Evolutionary conservation across 164 flowering plant genomes (phyloP).

Genomic region (Malania oleifera): DNA sequence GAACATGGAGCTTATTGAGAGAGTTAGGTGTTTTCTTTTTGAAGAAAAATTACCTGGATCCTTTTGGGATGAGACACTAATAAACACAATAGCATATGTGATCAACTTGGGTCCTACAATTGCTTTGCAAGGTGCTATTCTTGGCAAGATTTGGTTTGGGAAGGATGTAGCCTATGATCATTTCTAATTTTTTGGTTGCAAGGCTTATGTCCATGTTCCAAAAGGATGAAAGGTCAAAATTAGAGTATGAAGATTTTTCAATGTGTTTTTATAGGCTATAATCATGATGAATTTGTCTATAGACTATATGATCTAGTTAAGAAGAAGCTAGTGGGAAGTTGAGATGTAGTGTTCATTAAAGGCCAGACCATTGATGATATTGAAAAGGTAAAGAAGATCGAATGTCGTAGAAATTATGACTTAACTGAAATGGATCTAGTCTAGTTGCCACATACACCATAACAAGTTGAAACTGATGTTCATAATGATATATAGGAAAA

Average conservation of each 20-base stretch:
- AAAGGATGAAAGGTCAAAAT: not conserved
- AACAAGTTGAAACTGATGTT: too few relatives aligned
- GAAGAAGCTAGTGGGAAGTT: not conserved
- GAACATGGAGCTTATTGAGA: not conserved
- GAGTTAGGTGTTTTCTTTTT: not conserved
- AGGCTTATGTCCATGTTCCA: not conserved
- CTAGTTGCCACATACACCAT: too few relatives aligned
- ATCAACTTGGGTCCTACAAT: not conserved
- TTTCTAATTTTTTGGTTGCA: conserved; percentile 1
- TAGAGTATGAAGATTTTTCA: not conserved
- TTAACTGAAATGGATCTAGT: not conserved
- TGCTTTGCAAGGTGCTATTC: not conserved
- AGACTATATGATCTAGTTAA: not conserved
- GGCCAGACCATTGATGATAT: not conserved
- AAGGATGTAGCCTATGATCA: not conserved
- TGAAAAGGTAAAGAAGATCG: not conserved
- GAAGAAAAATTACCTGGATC: not conserved
- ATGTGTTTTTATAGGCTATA: too few relatives aligned
- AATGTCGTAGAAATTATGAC: not conserved
- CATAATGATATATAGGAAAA: too few relatives aligned
- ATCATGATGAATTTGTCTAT: not conserved
- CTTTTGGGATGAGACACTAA: not conserved
- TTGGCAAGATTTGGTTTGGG: not conserved
- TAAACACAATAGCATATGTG: not conserved
- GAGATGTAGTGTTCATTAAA: not conserved